Conservation (phyloP, 371 early-diverging fungal genomes). For the Haplosporangium sp. region DNA sequence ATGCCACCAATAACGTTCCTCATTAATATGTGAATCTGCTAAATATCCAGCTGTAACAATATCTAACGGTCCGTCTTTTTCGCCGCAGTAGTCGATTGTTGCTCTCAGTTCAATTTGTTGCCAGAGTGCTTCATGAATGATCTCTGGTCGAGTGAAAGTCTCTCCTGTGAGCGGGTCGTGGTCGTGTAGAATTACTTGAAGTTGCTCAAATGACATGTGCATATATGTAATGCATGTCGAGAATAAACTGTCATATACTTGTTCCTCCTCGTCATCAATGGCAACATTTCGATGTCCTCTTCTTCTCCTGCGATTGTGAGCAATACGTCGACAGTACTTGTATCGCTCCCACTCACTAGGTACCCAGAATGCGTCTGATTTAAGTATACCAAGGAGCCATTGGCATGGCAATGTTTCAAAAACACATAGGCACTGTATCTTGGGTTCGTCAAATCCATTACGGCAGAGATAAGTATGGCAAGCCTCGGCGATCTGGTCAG, state of each 20-base stretch:
- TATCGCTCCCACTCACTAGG: slow-evolving; percentile 53
- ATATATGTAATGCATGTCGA: slow-evolving; percentile 61
- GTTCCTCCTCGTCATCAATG: slow-evolving; percentile 32
- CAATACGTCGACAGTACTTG: slow-evolving; percentile 32
- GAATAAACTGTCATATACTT: slow-evolving; percentile 50
- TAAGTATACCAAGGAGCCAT: slow-evolving; percentile 28
- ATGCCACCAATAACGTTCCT: neutral
- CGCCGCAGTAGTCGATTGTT: slow-evolving; percentile 53
- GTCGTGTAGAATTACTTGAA: slow-evolving; percentile 59
- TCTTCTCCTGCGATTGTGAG: slow-evolving; percentile 14
- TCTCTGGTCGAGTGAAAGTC: slow-evolving; percentile 48
- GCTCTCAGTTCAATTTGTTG: slow-evolving; percentile 62
- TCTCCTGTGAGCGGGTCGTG: slow-evolving; percentile 58
- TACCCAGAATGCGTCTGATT: slow-evolving; percentile 41
- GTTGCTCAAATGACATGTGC: slow-evolving; percentile 71
- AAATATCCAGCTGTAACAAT: neutral
- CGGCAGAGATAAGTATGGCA: slow-evolving; percentile 40
- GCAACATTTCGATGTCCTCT: neutral
- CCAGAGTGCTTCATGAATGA: slow-evolving; percentile 68
- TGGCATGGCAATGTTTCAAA: slow-evolving; percentile 29
- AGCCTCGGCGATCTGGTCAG: slow-evolving; percentile 24
- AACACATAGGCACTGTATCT: slow-evolving; percentile 20
- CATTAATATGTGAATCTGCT: neutral
- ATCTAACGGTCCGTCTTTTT: slow-evolving; percentile 4
- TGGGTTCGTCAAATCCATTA: slow-evolving; percentile 40